These are phyloP conservation scores for Sonneratia alba DNA, from an alignment of 345 rosid genomes.

Conservation along the genomic window DNA sequence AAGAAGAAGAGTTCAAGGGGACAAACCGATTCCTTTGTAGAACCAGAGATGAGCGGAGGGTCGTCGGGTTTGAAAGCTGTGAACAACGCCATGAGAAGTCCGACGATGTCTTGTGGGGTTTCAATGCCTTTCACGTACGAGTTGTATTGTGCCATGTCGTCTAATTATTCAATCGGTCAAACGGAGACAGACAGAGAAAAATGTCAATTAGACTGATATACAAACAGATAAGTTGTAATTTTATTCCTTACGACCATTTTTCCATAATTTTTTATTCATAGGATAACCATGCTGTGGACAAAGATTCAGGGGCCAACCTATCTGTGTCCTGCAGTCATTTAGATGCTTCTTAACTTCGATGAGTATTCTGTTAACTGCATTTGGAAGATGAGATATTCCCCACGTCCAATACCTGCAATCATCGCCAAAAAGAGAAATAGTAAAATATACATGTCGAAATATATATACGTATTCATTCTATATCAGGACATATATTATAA, in stretches of 20 bases:
- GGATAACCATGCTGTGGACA: too few species aligned
- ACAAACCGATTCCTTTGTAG: conserved; percentile 27
- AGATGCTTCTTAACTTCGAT: neutral
- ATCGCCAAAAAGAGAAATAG: neutral
- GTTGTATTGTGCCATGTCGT: conserved; percentile 27
- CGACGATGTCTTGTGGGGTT: conserved; percentile 30
- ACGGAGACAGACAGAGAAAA: neutral
- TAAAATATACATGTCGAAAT: too few species aligned
- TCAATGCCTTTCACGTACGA: conserved; percentile 17
- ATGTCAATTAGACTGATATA: neutral
- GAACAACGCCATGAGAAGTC: conserved; percentile 31
- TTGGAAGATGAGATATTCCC: neutral
- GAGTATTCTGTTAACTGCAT: neutral
- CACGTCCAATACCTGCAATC: neutral
- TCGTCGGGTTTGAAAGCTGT: conserved; percentile 25
- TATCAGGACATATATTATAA: too few species aligned
- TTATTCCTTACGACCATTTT: too few species aligned
- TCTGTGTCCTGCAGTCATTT: neutral
- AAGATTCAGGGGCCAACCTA: neutral
- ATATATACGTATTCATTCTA: too few species aligned
- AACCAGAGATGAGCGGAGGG: conserved; percentile 28
- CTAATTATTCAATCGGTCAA: conserved; percentile 12
- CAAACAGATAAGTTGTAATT: neutral
- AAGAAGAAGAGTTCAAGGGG: neutral
- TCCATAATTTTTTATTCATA: too few species aligned